phyloP scores from a whole-genome alignment of 805 yeast species.

The Saccharomycopsis olivae region DNA sequence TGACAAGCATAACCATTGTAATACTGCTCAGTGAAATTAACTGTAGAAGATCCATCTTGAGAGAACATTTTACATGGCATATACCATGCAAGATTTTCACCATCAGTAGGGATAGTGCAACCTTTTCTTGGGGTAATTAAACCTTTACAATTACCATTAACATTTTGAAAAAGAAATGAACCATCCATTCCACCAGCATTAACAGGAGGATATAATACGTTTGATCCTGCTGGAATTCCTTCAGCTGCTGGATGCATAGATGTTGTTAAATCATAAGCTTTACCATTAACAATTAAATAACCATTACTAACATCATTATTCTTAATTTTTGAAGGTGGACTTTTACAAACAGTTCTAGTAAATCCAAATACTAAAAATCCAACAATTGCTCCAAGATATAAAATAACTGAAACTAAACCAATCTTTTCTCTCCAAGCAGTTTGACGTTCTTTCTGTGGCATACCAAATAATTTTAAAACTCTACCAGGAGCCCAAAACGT shows the following conservation, averaged over 20 bases:
- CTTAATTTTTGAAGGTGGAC: slow-evolving; percentile 37
- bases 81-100: slow-evolving; percentile 78
- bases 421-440: slow-evolving; percentile 97
- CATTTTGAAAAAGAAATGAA: slow-evolving; percentile 78
- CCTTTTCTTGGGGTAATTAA: slow-evolving; percentile 60
- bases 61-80: slow-evolving; percentile 77
- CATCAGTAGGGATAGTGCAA: slow-evolving; percentile 60
- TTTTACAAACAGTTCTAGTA: slow-evolving; percentile 68
- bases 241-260: slow-evolving; percentile 77
- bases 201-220: slow-evolving; percentile 72
- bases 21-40: slow-evolving; percentile 51
- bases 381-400: slow-evolving; percentile 62
- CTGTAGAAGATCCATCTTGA: slow-evolving; percentile 61
- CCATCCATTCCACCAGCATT: slow-evolving; percentile 87
- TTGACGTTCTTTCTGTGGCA: slow-evolving; percentile 71
- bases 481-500: slow-evolving; percentile 93
- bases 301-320: slow-evolving; percentile 50
- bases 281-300: slow-evolving; percentile 69
- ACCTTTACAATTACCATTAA: slow-evolving; percentile 80
- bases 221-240: slow-evolving; percentile 61
- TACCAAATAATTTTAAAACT: slow-evolving; percentile 58
- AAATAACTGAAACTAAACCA: slow-evolving; percentile 67
- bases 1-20: slow-evolving; percentile 91
- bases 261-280: slow-evolving; percentile 58
- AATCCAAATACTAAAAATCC: slow-evolving; percentile 89